phyloP scores from a whole-genome alignment of 2,329 filamentous ascomycete species.

The Talaromyces sp. region DNA sequence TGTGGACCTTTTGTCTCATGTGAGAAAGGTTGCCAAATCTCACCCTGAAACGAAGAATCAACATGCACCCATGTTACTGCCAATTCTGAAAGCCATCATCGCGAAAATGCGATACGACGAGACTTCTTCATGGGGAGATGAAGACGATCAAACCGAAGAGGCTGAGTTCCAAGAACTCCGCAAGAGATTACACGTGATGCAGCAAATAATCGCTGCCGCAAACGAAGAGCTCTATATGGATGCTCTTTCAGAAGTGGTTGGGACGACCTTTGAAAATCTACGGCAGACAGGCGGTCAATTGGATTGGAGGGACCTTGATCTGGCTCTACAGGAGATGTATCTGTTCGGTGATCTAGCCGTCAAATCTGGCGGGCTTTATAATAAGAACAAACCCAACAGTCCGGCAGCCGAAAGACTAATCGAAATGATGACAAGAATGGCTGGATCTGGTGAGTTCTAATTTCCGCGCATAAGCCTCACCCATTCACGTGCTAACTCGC shows the following conservation, averaged over 20 bases:
- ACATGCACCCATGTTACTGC: constrained; percentile 77
- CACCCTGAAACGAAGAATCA: constrained; percentile 62
- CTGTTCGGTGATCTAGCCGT: constrained; percentile 92
- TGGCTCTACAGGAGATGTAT: constrained; percentile 93
- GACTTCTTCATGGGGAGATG: constrained; percentile 85
- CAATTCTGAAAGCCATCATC: constrained; percentile 87
- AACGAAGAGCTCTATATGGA: constrained; percentile 87
- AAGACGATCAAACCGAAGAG: constrained; percentile 93
- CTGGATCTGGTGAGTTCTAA: constrained; percentile 69
- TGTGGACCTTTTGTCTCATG: constrained; percentile 84
- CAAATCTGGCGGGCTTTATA: constrained; percentile 78
- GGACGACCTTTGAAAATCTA: constrained; percentile 76
- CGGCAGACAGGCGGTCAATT: constrained; percentile 68
- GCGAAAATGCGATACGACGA: constrained; percentile 97
- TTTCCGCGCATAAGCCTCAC: constrained; percentile 5
- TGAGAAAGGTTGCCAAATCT: constrained; percentile 70
- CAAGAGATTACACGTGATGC: constrained; percentile 81
- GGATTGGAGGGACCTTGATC: constrained; percentile 92
- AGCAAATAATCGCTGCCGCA: constrained; percentile 86
- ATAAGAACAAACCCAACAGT: constrained; percentile 76
- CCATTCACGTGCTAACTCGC: constrained; percentile 21
- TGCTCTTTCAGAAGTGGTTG: constrained; percentile 82
- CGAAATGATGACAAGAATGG: constrained; percentile 93
- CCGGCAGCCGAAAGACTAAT: constrained; percentile 76
- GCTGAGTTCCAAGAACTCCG: constrained; percentile 95